These are phyloP conservation scores for Podila epicladia DNA, from an alignment of 192 early-diverging fungal species.

Conservation along the genomic window DNA sequence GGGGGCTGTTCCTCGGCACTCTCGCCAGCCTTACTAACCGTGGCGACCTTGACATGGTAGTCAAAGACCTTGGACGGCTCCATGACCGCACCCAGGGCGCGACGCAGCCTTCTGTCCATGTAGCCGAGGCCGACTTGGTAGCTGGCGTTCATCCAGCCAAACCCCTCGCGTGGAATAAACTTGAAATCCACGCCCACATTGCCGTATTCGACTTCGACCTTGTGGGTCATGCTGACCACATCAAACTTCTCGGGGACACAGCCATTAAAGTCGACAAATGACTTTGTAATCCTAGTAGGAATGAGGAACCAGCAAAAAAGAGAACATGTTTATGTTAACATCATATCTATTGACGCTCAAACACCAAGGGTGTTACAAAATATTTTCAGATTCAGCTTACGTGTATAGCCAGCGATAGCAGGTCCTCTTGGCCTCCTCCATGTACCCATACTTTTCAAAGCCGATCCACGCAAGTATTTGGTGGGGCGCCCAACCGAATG, in stretches of 20 bases:
- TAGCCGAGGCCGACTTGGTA: constrained; percentile 86
- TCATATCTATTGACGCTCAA: no score
- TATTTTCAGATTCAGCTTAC: constrained; percentile 31
- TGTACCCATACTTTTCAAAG: constrained; percentile 83
- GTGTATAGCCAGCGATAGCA: constrained; percentile 98
- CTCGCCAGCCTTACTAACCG: neutral
- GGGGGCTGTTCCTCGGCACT: constrained; percentile 19
- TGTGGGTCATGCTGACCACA: constrained; percentile 90
- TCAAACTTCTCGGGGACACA: constrained; percentile 99
- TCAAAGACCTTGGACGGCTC: constrained; percentile 33
- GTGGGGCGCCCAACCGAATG: constrained; percentile 97
- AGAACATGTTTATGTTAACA: no score
- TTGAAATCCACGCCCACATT: constrained; percentile 96
- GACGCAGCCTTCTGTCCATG: constrained; percentile 73
- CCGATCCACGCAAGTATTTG: constrained; percentile 98
- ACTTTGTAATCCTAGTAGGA: constrained; percentile 76
- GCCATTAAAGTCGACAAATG: constrained; percentile 97
- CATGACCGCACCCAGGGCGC: constrained; percentile 74
- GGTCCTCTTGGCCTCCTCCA: constrained; percentile 74
- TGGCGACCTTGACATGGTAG: neutral
- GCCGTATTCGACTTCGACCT: constrained; percentile 95
- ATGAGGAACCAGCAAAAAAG: neutral
- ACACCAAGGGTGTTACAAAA: no score
- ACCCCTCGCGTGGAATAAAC: constrained; percentile 94
- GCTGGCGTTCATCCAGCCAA: constrained; percentile 99